A percentile compares a stretch with the other conserved stretches of the same genome.
These are phyloP conservation scores for Fonsecaea nubica DNA, from an alignment of 2,329 filamentous ascomycete genomes.

Conservation along the genomic window DNA sequence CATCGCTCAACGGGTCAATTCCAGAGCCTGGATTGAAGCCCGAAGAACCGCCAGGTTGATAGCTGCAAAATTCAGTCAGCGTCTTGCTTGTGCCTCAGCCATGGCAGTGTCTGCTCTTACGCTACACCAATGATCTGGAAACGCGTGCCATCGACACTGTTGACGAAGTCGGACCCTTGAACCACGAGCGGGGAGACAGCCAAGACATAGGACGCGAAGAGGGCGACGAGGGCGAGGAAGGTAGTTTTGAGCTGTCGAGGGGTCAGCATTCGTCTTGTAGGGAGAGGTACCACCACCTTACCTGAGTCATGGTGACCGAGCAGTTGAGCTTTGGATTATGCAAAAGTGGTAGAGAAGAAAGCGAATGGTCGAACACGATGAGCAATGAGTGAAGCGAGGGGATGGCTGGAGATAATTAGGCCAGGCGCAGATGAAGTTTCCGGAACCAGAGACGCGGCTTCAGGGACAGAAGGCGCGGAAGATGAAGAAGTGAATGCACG, in stretches of 20 bases:
- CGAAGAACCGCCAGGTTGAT: constrained; percentile 67
- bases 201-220: constrained; percentile 53
- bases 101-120: constrained; percentile 46
- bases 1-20: constrained; percentile 64
- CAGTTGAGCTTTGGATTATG: constrained; percentile 4
- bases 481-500: constrained; percentile 2
- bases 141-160: constrained; percentile 63
- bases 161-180: constrained; percentile 66
- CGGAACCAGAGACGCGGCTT: constrained; percentile 14
- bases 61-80: constrained; percentile 48
- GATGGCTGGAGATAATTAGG: not conserved
- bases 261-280: constrained; percentile 17
- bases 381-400: constrained; percentile 24
- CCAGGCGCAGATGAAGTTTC: constrained; percentile 18
- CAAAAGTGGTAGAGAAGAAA: constrained; percentile 23
- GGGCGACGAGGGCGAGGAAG: constrained; percentile 46
- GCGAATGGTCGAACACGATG: constrained; percentile 6
- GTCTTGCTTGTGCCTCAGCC: constrained; percentile 10
- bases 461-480: constrained; percentile 24
- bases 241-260: constrained; percentile 32
- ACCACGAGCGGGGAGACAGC: constrained; percentile 65
- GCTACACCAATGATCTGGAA: constrained; percentile 69
- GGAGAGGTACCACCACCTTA: constrained; percentile 6
- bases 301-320: constrained; percentile 34
- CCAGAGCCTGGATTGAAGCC: constrained; percentile 60